phyloP scores from a whole-genome alignment of 192 early-diverging fungal genomes.

The Radiomyces spectabilis region DNA sequence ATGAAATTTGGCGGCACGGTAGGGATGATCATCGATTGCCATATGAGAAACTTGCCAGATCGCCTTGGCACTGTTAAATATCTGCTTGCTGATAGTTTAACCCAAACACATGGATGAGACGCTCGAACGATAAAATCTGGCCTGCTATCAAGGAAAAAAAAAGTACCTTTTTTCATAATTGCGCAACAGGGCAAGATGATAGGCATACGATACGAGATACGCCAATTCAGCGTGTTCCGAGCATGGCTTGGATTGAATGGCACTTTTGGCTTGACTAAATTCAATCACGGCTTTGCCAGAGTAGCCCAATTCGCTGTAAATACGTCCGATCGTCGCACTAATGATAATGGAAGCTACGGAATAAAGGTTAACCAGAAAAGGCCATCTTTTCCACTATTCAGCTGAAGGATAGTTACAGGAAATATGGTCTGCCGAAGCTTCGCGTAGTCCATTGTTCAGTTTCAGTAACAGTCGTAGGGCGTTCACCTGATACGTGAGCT shows the following conservation, averaged over 20 bases:
- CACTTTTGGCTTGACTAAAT: conserved; percentile 38
- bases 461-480: conserved; percentile 46
- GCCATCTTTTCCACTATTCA: not conserved
- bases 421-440: conserved; percentile 11
- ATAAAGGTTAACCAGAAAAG: not conserved
- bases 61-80: no score
- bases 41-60: no score
- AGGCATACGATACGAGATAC: conserved; percentile 48
- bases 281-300: conserved; percentile 62
- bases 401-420: conserved; percentile 20
- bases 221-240: conserved; percentile 18
- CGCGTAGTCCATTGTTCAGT: conserved; percentile 43
- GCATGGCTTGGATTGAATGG: conserved; percentile 17
- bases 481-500: conserved; percentile 45
- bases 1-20: no score
- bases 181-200: conserved; percentile 53
- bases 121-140: no score
- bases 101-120: no score
- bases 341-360: conserved; percentile 1
- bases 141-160: no score
- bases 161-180: conserved; percentile 47
- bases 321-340: conserved; percentile 38
- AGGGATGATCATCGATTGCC: no score
- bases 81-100: no score
- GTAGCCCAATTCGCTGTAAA: conserved; percentile 62